Conservation (phyloP, 495 filamentous ascomycete species). For the Aspergillus saccharolyticus region DNA sequence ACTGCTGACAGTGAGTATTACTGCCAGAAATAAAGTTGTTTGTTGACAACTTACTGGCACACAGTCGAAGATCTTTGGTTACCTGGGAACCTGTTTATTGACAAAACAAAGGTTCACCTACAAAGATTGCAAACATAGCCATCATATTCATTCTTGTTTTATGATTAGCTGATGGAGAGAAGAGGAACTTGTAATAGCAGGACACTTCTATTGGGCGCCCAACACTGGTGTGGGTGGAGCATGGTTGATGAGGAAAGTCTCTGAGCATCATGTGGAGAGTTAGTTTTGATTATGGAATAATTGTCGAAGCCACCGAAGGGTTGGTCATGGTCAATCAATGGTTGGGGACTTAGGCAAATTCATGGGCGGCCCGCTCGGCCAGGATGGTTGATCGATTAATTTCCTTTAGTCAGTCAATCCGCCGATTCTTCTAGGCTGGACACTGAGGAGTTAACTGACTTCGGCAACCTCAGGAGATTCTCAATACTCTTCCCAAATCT, state of each 20-base stretch:
- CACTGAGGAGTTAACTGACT: too few species aligned
- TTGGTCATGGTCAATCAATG: conserved; percentile 2
- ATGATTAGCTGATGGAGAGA: background rate
- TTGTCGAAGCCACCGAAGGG: conserved; percentile 3
- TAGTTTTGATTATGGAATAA: conserved; percentile 4
- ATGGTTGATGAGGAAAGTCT: background rate
- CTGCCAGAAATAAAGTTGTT: too few species aligned
- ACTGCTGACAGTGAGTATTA: too few species aligned
- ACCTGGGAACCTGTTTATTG: background rate
- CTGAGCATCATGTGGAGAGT: conserved; percentile 1
- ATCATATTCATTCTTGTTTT: background rate
- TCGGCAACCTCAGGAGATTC: background rate
- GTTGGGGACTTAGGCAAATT: background rate
- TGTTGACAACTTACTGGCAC: background rate
- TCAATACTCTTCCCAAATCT: background rate
- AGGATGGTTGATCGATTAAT: background rate
- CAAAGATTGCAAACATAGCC: background rate
- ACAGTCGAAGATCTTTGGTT: background rate
- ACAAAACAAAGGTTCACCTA: background rate
- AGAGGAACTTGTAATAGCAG: background rate
- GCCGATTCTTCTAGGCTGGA: background rate
- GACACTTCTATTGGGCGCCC: conserved; percentile 4
- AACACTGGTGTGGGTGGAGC: background rate
- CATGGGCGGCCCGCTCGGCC: background rate
- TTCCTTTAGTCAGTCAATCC: background rate